Evolutionary conservation across 2,329 filamentous ascomycete species (phyloP).

Genomic region (Pseudogymnoascus sp.): DNA sequence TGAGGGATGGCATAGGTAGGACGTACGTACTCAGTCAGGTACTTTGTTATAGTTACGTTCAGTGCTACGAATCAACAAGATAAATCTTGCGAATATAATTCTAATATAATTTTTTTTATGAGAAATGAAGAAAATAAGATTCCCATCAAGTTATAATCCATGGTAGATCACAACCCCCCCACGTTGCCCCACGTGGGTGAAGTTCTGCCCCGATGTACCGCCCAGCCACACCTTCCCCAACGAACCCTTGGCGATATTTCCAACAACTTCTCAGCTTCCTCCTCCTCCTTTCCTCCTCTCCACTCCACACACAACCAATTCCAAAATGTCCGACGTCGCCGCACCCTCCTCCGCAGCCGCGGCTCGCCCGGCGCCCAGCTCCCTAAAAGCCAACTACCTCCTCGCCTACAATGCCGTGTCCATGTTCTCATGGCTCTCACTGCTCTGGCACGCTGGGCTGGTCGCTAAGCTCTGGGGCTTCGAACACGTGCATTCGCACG

Average conservation of each 20-base stretch:
- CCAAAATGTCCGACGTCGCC: neutral
- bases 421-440: slow-evolving; percentile 65
- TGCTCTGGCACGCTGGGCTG: slow-evolving; percentile 58
- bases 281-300: slow-evolving; percentile 1
- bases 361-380: slow-evolving; percentile 27
- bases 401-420: slow-evolving; percentile 77
- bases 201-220: neutral
- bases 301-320: neutral
- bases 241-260: slow-evolving; percentile 3
- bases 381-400: slow-evolving; percentile 59
- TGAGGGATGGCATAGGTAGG: slow-evolving; percentile 4
- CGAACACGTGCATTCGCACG: slow-evolving; percentile 48
- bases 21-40: slow-evolving; percentile 9
- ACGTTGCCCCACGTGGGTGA: neutral
- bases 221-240: slow-evolving; percentile 2
- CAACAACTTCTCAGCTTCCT: neutral
- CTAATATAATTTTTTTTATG: slow-evolving; percentile 9
- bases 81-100: slow-evolving; percentile 7
- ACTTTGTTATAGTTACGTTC: slow-evolving; percentile 8
- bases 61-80: slow-evolving; percentile 8
- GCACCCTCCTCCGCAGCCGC: neutral
- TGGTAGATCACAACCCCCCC: neutral
- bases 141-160: neutral
- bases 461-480: slow-evolving; percentile 48
- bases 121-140: neutral